phyloP scores from a whole-genome alignment of 1,139 yeast species.

The Kodamaea anthophila region DNA sequence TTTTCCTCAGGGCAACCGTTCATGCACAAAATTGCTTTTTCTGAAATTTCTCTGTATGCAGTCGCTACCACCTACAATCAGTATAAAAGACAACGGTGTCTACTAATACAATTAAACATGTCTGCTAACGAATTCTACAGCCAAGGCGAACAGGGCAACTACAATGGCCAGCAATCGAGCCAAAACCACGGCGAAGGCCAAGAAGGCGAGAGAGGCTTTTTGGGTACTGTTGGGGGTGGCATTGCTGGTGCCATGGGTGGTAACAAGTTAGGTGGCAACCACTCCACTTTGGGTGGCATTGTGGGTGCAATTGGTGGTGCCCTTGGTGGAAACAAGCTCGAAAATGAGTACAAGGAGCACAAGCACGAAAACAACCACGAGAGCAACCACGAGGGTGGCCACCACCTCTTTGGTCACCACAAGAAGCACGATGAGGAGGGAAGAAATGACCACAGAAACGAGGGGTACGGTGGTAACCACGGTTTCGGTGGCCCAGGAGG shows the following conservation, averaged over 20 bases:
- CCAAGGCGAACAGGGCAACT: slow-evolving; percentile 40
- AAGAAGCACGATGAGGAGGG: slow-evolving; percentile 9
- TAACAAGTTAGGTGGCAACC: slow-evolving; percentile 32
- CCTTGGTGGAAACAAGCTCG: slow-evolving; percentile 49
- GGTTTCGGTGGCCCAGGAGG: slow-evolving; percentile 8
- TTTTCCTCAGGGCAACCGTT: not conserved
- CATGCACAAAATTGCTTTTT: not conserved
- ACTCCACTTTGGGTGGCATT: slow-evolving; percentile 47
- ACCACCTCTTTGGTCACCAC: slow-evolving; percentile 9
- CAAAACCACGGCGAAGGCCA: slow-evolving; percentile 15
- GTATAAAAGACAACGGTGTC: slow-evolving; percentile 2
- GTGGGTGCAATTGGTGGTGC: slow-evolving; percentile 63
- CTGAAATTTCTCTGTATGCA: not conserved
- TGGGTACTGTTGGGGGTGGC: slow-evolving; percentile 53
- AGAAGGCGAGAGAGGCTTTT: slow-evolving; percentile 47
- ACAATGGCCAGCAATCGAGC: slow-evolving; percentile 20
- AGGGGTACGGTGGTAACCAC: slow-evolving; percentile 5
- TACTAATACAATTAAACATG: slow-evolving; percentile 24
- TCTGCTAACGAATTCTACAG: slow-evolving; percentile 59
- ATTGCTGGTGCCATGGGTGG: slow-evolving; percentile 55
- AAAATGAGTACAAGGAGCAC: slow-evolving; percentile 30
- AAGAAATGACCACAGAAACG: slow-evolving; percentile 8
- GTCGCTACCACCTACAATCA: too few species aligned
- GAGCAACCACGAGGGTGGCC: slow-evolving; percentile 9
- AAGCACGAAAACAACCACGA: slow-evolving; percentile 9